Conservation (phyloP, 1,284 basidiomycete genomes). For the Fomitopsis schrenkii region DNA sequence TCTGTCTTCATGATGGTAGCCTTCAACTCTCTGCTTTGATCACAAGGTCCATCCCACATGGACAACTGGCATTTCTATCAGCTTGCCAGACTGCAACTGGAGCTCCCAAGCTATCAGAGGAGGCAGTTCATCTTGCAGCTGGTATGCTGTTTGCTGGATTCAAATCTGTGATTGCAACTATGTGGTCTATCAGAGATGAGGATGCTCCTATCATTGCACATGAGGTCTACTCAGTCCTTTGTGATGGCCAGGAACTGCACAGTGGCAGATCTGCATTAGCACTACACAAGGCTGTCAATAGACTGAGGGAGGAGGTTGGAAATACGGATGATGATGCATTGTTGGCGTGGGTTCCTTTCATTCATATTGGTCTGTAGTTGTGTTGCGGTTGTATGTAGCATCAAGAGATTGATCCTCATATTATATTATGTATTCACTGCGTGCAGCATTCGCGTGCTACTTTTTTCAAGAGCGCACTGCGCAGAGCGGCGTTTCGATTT, state of each 20-base stretch:
- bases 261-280: neutral
- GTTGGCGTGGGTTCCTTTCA: neutral
- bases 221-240: neutral
- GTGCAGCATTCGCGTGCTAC: neutral
- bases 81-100: conserved; percentile 24
- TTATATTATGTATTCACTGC: neutral
- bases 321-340: neutral
- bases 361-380: neutral
- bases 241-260: neutral
- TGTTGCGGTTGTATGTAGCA: neutral
- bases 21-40: conserved; percentile 12
- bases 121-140: conserved; percentile 22
- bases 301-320: neutral
- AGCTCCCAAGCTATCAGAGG: conserved; percentile 15
- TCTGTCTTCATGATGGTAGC: conserved; percentile 11
- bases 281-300: neutral
- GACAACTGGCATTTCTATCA: conserved; percentile 21
- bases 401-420: neutral
- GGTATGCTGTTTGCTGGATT: conserved; percentile 22
- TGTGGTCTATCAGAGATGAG: conserved; percentile 20
- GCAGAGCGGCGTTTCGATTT: too few species aligned
- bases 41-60: conserved; percentile 11
- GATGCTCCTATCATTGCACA: neutral
- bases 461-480: neutral
- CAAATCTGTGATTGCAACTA: conserved; percentile 18